Evolutionary conservation across 495 filamentous ascomycete species (phyloP).

Genomic region (Penicillium silybi): DNA sequence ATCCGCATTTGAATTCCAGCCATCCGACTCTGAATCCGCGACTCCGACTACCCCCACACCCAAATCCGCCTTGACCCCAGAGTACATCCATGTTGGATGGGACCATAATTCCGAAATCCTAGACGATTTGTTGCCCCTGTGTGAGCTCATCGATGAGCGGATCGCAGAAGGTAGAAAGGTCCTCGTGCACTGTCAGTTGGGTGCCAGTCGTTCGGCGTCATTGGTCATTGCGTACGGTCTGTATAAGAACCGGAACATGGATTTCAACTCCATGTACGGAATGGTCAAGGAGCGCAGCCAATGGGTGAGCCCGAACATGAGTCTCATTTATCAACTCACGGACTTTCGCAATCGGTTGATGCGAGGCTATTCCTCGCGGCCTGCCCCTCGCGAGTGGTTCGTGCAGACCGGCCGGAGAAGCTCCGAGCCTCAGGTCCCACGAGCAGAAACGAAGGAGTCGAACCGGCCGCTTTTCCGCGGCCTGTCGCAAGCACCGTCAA

Average conservation of each 20-base stretch:
- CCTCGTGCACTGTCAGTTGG: slow-evolving; percentile 91
- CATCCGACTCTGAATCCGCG: slow-evolving; percentile 28
- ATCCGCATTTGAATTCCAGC: slow-evolving; percentile 61
- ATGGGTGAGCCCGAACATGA: slow-evolving; percentile 99
- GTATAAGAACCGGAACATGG: slow-evolving; percentile 81
- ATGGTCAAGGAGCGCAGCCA: slow-evolving; percentile 82
- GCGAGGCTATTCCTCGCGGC: slow-evolving; percentile 42
- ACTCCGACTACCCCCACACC: slow-evolving; percentile 53
- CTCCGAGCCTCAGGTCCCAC: slow-evolving; percentile 34
- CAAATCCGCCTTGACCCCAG: slow-evolving; percentile 53
- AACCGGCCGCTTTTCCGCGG: slow-evolving; percentile 18
- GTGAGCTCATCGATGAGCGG: slow-evolving; percentile 78
- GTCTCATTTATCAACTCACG: slow-evolving; percentile 91
- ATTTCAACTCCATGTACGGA: slow-evolving; percentile 90
- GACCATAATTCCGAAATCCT: slow-evolving; percentile 97
- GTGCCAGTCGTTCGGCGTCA: slow-evolving; percentile 93
- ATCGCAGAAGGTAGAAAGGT: slow-evolving; percentile 79
- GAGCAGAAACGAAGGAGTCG: slow-evolving; percentile 15
- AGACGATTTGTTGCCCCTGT: slow-evolving; percentile 77
- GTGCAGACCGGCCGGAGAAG: slow-evolving; percentile 23
- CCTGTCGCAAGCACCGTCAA: slow-evolving; percentile 25
- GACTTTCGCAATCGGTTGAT: slow-evolving; percentile 61
- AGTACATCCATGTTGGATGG: slow-evolving; percentile 96
- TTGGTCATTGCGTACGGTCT: slow-evolving; percentile 94
- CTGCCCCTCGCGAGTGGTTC: slow-evolving; percentile 36